Base-by-base conservation (phyloP, 768 basidiomycete genomes). In the Cystobasidium onofrii region DNA sequence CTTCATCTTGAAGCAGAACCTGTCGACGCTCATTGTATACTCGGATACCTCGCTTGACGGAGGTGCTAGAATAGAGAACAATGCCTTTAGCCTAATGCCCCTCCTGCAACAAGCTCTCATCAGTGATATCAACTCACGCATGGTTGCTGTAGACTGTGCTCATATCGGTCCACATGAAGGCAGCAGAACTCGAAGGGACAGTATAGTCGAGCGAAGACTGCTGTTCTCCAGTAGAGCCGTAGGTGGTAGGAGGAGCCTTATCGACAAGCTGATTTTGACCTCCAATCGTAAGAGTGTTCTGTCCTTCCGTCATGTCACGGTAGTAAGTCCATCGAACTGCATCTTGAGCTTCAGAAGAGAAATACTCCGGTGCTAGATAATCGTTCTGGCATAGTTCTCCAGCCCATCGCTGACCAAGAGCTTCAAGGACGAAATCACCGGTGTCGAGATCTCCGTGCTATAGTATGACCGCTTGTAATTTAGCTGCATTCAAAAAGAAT, bases 371-470 rank as follows among this genome's bases (percentile, higher is more conserved):
- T 1, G 91, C 84, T 43, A 86, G 81, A 80, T 99, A 99, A 80
- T 99, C 86, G 1, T 85, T 92, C 3, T 90, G 90, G 1, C 93
- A 94, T 46, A 92, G 86, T 78, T 97, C 94, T 27, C 74, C 74
- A 61, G 90, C 90, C 91, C 91, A 99, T 61, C 94, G 89, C 31
- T 88, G 86, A 66, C 95, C 94, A 78, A 95, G 84, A 15, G 92
- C 93, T 80, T 99, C 96, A 36, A 98, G 81, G 50, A 98, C 93
- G 78, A 97, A 99, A 82, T 94, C 92, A 75, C 96, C 96, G 64
- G 85, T 86, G 80, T 99, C 96, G 74, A 98, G 86, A 80, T 97
- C 92, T 77, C 92, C 92, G 82, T 92, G 78, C 92, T 92, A 81
- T 95, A 94, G 0, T 71, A 6, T 6, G 27, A 25, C 27, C 15